Base-by-base conservation (phyloP, 1,284 basidiomycete species). In the Naganishia sp. region DNA sequence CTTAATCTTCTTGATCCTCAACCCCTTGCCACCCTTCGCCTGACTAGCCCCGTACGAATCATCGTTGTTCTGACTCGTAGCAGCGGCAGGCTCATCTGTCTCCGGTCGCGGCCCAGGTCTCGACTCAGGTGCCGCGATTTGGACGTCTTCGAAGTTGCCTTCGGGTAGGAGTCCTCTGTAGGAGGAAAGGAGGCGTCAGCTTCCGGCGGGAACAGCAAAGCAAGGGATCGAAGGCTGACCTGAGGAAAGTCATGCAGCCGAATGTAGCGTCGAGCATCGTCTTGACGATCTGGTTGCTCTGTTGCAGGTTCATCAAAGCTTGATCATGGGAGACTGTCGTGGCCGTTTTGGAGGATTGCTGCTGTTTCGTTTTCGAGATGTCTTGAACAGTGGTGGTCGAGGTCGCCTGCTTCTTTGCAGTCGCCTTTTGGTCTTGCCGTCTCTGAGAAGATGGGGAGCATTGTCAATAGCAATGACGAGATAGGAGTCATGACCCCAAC, bases 191-290 rank as follows among this genome's bases (percentile, higher is more conserved):
- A 33, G 21, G 33, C 23, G n/a, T 3, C n/a, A 42, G 31, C 16
- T 13, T 39, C 36, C 43, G 25, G 53, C 54, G 52, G 13, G 6
- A 44, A 10, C 18, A 11, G 4, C 18, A 21, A 13, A 52, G 43
- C 18, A 15, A 36, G 15, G 39, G 33, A 5, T 18, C 25, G 23
- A 13, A 23, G 7, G 6, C 64, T 57, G 16, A 66, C 64, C 68
- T 55, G 13, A 69, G 55, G 31, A 66, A 69, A 2, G 68, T 69
- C 31, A 69, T 54, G 55, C 68, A 69, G 16, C 68, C 68, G 42
- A 69, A 66, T 10, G 68, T 66, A 5, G 68, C 68, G n/a, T 69
- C 68, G 16, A 69, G 36, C 65, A 69, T 60, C 13, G 65, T 69
- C 64, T 69, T 69, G 42, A 69, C 68, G 42, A 69, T 69, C 48